Conservation (phyloP, 2,329 filamentous ascomycete genomes). For the Talaromyces sp. region DNA sequence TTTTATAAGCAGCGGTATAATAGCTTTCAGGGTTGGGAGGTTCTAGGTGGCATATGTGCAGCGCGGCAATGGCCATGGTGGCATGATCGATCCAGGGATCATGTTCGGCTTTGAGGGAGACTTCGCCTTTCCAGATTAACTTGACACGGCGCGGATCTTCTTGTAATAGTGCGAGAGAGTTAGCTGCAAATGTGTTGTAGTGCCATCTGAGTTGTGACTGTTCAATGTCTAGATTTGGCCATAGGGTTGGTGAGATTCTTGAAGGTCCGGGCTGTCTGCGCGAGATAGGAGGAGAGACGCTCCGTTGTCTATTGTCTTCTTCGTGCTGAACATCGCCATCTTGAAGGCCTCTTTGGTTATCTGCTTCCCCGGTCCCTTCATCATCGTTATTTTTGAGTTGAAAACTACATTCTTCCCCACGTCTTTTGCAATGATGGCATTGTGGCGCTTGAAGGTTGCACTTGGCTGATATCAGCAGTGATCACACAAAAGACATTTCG, state of each 20-base stretch:
- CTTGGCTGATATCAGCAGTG: not conserved
- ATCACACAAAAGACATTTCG: not conserved
- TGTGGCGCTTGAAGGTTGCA: slow-evolving; percentile 21
- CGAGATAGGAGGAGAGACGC: not conserved
- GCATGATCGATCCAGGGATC: slow-evolving; percentile 17
- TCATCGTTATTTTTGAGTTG: slow-evolving; percentile 6
- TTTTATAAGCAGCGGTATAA: slow-evolving; percentile 18
- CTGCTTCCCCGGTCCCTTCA: not conserved
- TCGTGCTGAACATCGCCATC: not conserved
- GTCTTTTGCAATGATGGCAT: slow-evolving; percentile 21
- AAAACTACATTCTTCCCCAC: slow-evolving; percentile 21
- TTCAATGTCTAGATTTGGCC: slow-evolving; percentile 16
- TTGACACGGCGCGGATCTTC: slow-evolving; percentile 19
- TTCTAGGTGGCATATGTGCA: slow-evolving; percentile 18
- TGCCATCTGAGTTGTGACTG: slow-evolving; percentile 18
- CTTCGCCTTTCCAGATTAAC: slow-evolving; percentile 19
- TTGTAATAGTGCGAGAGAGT: slow-evolving; percentile 15
- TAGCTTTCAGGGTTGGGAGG: slow-evolving; percentile 19
- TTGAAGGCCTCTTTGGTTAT: not conserved
- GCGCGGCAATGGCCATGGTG: slow-evolving; percentile 17
- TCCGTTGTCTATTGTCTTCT: not conserved
- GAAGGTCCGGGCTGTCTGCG: not conserved
- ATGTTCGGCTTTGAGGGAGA: slow-evolving; percentile 11
- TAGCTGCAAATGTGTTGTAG: slow-evolving; percentile 13
- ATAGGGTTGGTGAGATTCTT: slow-evolving; percentile 12